phyloP scores from a whole-genome alignment of 129 eudicot genomes.

The Gnaphalium uliginosum region DNA sequence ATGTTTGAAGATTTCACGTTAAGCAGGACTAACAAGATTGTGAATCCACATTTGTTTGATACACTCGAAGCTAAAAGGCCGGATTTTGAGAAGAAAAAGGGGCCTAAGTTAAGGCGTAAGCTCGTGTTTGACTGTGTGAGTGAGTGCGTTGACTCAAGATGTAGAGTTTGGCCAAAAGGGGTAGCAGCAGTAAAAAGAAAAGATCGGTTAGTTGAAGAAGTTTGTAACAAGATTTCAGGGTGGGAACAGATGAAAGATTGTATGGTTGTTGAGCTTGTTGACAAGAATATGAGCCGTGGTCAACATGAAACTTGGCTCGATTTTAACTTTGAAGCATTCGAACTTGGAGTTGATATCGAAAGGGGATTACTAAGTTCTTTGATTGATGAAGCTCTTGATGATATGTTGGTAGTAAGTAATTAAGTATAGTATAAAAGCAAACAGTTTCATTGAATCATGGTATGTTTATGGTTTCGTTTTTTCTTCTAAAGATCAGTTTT shows the following conservation, averaged over 20 bases:
- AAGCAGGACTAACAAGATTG: conserved; percentile 54
- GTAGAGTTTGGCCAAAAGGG: conserved; percentile 58
- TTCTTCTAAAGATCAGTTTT: background rate
- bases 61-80: conserved; percentile 49
- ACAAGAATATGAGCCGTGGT: conserved; percentile 82
- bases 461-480: background rate
- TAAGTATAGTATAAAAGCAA: background rate
- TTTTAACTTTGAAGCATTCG: conserved; percentile 57
- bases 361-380: conserved; percentile 53
- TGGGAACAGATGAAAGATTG: conserved; percentile 68
- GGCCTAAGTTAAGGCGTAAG: conserved; percentile 41
- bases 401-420: conserved; percentile 36
- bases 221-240: conserved; percentile 52
- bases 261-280: conserved; percentile 92
- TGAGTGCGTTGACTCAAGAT: conserved; percentile 65
- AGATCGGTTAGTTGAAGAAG: conserved; percentile 64
- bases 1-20: conserved; percentile 65
- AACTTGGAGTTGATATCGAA: conserved; percentile 65
- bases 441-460: background rate
- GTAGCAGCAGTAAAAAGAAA: conserved; percentile 47
- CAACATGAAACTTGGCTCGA: conserved; percentile 66
- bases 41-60: conserved; percentile 62
- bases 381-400: conserved; percentile 66
- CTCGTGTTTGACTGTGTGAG: conserved; percentile 75
- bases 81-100: conserved; percentile 20